Percentiles rank a stretch among this genome's conserved stretches.
These are phyloP conservation scores for Candida verbasci DNA, from an alignment of 805 yeast genomes.

Conservation along the genomic window DNA sequence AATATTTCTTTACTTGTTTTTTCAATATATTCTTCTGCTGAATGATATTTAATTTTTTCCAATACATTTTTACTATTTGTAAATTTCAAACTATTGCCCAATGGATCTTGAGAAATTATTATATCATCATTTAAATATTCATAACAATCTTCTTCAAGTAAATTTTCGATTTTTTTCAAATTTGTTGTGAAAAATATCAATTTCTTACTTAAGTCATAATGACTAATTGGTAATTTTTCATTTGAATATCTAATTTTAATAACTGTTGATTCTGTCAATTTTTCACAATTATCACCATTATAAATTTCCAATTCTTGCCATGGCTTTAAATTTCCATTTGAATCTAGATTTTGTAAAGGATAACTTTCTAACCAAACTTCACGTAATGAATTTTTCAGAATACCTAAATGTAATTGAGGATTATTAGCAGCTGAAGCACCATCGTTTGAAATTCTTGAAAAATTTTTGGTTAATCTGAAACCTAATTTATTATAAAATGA, in stretches of 20 bases:
- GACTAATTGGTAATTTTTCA: not conserved
- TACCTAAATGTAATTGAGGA: slow-evolving; percentile 41
- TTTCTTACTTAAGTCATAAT: slow-evolving; percentile 14
- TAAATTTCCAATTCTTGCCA: slow-evolving; percentile 39
- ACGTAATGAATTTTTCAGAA: slow-evolving; percentile 60
- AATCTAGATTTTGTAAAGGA: slow-evolving; percentile 42
- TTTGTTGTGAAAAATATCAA: slow-evolving; percentile 30
- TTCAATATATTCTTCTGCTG: slow-evolving; percentile 26
- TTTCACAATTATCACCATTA: slow-evolving; percentile 31
- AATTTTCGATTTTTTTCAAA: slow-evolving; percentile 16
- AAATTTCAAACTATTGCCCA: slow-evolving; percentile 29
- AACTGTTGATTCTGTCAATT: slow-evolving; percentile 23
- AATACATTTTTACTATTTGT: slow-evolving; percentile 19
- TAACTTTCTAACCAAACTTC: slow-evolving; percentile 74
- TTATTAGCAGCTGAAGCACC: slow-evolving; percentile 20
- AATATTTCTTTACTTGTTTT: slow-evolving; percentile 19
- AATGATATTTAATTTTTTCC: slow-evolving; percentile 14
- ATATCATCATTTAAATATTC: slow-evolving; percentile 10
- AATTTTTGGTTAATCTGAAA: slow-evolving; percentile 56
- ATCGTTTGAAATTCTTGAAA: slow-evolving; percentile 47
- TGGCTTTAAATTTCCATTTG: slow-evolving; percentile 30
- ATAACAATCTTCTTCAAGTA: slow-evolving; percentile 13
- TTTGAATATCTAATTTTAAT: slow-evolving; percentile 33
- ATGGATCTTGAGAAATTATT: slow-evolving; percentile 24
- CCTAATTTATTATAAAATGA: slow-evolving; percentile 61